Conservation (phyloP, 2,329 filamentous ascomycete genomes). For the Xylaria arbuscula region DNA sequence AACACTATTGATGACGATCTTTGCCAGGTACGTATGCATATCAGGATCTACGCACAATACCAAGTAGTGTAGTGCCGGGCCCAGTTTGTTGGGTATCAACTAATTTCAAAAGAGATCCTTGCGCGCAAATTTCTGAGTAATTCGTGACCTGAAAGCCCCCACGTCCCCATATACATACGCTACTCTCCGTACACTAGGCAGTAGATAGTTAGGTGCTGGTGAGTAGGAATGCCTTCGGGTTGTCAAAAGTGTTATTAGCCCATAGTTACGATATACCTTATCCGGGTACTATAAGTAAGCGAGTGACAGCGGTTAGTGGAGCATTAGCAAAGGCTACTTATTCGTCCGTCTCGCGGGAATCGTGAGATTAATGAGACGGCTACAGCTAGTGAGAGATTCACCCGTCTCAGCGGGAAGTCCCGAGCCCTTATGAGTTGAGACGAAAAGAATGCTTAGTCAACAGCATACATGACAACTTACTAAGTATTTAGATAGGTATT, state of each 20-base stretch:
- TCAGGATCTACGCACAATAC: slow-evolving; percentile 28
- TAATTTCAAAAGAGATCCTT: slow-evolving; percentile 32
- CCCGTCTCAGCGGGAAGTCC: slow-evolving; percentile 20
- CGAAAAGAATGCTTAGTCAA: neutral
- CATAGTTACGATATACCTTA: slow-evolving; percentile 10
- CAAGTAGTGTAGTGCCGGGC: slow-evolving; percentile 12
- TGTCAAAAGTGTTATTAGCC: too few relatives aligned
- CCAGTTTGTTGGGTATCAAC: slow-evolving; percentile 26
- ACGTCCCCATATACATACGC: neutral
- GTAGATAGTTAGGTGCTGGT: neutral
- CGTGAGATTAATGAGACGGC: neutral
- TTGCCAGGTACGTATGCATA: slow-evolving; percentile 15
- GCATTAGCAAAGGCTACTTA: neutral
- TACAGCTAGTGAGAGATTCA: slow-evolving; percentile 7
- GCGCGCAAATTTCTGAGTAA: slow-evolving; percentile 26
- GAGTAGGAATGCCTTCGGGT: too few relatives aligned
- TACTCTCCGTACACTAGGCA: neutral
- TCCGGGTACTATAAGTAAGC: neutral
- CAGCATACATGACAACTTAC: neutral
- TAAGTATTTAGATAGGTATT: neutral
- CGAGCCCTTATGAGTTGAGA: slow-evolving; percentile 13
- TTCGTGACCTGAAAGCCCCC: slow-evolving; percentile 27
- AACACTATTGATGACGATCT: slow-evolving; percentile 36
- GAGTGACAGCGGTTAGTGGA: slow-evolving; percentile 9
- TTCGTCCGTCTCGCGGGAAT: slow-evolving; percentile 1